Base-by-base conservation (phyloP, 1,139 yeast genomes). In the Suhomyces anneliseae region DNA sequence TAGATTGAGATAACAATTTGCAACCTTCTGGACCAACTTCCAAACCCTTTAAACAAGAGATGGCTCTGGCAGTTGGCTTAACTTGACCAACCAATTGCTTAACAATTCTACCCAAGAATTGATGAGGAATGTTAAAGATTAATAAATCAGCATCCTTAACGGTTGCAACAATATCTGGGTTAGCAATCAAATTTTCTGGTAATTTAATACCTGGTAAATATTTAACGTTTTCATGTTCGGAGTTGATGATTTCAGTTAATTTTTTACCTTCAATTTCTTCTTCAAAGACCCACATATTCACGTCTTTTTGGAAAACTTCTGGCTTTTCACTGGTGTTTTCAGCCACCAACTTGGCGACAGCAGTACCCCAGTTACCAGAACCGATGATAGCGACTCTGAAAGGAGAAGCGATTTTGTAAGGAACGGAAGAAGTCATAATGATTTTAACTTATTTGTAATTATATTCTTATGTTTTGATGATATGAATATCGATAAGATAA, bases 271-370 rank as follows among this genome's bases (percentile, higher is more conserved):
- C 83, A 47, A 84, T 70, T 51, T 76, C 65, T 70, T 92, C 98
- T 68, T 92, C 92, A 61, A 77, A 88, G 29, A 92, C 98, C 98
- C 98, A 92, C 97, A 92, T 90, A 58, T 83, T 81, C 40, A 92
- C 97, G 42, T 78, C 71, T 48, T 72, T 68, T 45, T 81, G 79
- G 64, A 92, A 92, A 54, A 87, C 68, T 38, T 81, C 74, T 26
- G 90, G 83, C 69, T 87, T 78, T 57, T 79, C 85, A 37, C 74
- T 75, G 40, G 92, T 74, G 69, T 90, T 90, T 69, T 92, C 97
- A 34, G 97, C 90, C 36, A 90, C 85, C 44, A 92, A 85, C 71
- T 92, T 92, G 54, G 97, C 97, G 46, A 92, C 90, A 7, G 97
- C 92, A 35, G 97, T 89, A 50, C 98, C 98, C 97, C 93, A 86